Evolutionary conservation across 441 rosid genomes (phyloP), one percentile per base, ranked within the genome.

Genomic region (Euphorbia schlechtendalii): DNA sequence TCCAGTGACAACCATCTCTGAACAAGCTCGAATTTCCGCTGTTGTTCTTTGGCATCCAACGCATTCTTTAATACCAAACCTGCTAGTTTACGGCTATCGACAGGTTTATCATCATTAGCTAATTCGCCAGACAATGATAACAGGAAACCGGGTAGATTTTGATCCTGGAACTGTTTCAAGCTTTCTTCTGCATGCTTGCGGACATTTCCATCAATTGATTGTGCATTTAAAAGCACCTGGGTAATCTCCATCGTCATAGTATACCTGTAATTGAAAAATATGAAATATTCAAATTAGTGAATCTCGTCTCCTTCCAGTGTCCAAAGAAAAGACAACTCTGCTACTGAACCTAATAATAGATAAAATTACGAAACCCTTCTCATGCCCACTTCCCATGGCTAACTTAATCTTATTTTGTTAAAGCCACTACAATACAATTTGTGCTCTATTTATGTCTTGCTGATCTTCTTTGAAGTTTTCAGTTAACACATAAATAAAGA

Each of bases 141-240:
- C 56, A 82, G 70, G 62, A 82, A 82, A 61, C 78, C 20, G 2
- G 85, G 81, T 18, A 82, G 80, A 36, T 77, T 79, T 56, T 77
- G 80, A 71, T 84, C 91, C 72, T 84, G 85, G 56, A 85, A 85
- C 72, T 77, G 92, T 52, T 82, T 89, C 65, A 84, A 72, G 76
- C 77, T 85, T 24, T 84, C 89, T 67, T 88, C 95, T 11, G 85
- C 85, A 58, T 79, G 80, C 60, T 79, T 77, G n/a, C 80, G 81
- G 36, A 79, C 77, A 66, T 74, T 74, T 27, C 82, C 81, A 66
- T 82, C 84, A 8, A 80, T 75, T 25, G 86, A 64, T 71, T 80
- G 86, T 28, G 84, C 86, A 68, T 78, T 78, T 67, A 82, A 65
- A 11, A 78, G 84, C 32, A 80, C 70, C 68, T 80, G 80, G 20